Evolutionary conservation across 441 rosid species (phyloP), one percentile per base, ranked within the genome.

Genomic region (Jatropha podagrica): DNA sequence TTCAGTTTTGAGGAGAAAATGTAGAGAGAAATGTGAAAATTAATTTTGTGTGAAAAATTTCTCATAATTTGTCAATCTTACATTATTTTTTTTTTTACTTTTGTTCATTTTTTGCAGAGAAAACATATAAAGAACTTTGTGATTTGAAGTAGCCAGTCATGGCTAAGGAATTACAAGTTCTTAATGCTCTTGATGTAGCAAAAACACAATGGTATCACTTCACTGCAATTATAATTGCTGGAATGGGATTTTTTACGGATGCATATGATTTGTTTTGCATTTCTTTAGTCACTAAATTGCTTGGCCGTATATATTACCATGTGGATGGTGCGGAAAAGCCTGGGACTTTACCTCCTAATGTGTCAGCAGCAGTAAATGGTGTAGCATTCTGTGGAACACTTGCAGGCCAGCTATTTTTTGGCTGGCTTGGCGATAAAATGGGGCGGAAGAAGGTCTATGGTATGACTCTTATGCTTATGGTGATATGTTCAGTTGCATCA

Each of bases 141-240:
- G 46, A 20, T 54, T 4, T 14, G 41, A 60, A 44, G 1, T 44
- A 6, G 55, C 7, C 13, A 41, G 63, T 71, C 27, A 79, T 93
- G 97, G 88, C 84, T 2, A 81, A 79, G 9, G 87, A 87, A 40
- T 68, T 92, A 51, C 71, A 89, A 56, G 97, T 92, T 65, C 88
- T 92, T 9, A 84, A 82, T 67, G 93, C 93, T 17, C 96, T 93
- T n/a, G 97, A 93, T 72, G 85, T 76, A 0, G 97, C 97, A 0
- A 91, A 93, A 84, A 92, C 96, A 71, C 96, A 91, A 78, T 92
- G 91, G 94, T 92, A 91, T 72, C 96, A 92, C 75, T 93, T 93
- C 87, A 90, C 93, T 0, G 90, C 97, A 9, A 88, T 90, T 54
- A 72, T 92, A 42, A 86, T 90, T 3, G 95, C 97, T 62, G 95